Conservation (phyloP, 176 grass and related monocot species). For the Cocos nucifera region DNA sequence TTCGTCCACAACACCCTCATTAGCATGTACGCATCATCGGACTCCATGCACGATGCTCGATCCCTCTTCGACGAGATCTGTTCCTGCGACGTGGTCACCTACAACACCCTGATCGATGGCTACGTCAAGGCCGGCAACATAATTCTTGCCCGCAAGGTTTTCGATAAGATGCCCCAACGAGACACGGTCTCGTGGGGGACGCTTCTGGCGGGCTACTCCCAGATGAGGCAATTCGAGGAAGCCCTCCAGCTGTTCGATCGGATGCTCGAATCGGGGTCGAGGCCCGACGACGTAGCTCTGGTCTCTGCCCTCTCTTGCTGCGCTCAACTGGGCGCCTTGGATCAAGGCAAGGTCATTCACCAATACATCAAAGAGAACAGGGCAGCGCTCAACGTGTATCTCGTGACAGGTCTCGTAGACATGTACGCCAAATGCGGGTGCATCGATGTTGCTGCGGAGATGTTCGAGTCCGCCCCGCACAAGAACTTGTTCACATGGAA, state of each 20-base stretch:
- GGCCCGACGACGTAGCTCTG: conserved; percentile 39
- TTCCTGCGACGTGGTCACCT: conserved; percentile 27
- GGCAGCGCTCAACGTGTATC: conserved; percentile 26
- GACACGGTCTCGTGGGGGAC: conserved; percentile 57
- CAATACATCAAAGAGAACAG: conserved; percentile 32
- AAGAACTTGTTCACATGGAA: conserved; percentile 59
- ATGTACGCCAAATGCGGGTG: conserved; percentile 56
- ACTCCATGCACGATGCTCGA: conserved; percentile 23
- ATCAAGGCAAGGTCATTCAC: conserved; percentile 38
- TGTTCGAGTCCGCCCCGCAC: conserved; percentile 21
- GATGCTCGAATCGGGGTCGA: conserved; percentile 22
- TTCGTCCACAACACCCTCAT: conserved; percentile 47
- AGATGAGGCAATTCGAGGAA: conserved; percentile 8
- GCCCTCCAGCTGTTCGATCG: conserved; percentile 34
- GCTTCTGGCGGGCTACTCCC: conserved; percentile 20
- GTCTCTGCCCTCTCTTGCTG: conserved; percentile 46
- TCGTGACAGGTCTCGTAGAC: conserved; percentile 41
- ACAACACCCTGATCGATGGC: conserved; percentile 36
- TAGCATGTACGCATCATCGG: conserved; percentile 26
- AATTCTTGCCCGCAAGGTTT: conserved; percentile 13
- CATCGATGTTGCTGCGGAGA: conserved; percentile 19
- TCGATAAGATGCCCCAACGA: conserved; percentile 36
- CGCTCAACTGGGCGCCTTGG: conserved; percentile 39
- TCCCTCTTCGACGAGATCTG: conserved; percentile 33
- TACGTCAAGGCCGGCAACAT: conserved; percentile 20